phyloP scores from a whole-genome alignment of 2,329 filamentous ascomycete species.

The Dactylellina drechsleri region DNA sequence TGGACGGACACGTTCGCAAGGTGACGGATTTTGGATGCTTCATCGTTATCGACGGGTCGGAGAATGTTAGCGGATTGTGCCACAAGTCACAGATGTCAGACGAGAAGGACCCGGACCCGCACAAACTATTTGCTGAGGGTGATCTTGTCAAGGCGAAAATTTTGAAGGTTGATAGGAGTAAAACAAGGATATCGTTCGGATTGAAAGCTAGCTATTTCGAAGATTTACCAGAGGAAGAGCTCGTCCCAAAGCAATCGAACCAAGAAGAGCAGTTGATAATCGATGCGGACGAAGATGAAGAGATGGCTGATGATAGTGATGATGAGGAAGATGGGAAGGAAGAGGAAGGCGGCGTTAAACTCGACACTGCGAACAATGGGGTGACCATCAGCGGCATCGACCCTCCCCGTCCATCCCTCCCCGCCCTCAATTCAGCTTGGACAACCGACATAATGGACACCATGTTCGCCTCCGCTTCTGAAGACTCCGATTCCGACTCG shows the following conservation, averaged over 20 bases:
- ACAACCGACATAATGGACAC: constrained; percentile 69
- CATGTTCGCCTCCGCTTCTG: constrained; percentile 66
- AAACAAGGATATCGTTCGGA: constrained; percentile 85
- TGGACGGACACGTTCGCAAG: constrained; percentile 91
- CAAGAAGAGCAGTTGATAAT: constrained; percentile 58
- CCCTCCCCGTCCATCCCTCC: constrained; percentile 65
- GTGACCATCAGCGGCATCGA: constrained; percentile 57
- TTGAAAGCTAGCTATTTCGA: constrained; percentile 93
- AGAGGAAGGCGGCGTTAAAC: constrained; percentile 61
- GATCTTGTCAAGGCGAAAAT: constrained; percentile 94
- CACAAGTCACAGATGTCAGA: constrained; percentile 94
- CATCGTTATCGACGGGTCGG: constrained; percentile 85
- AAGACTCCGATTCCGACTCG: constrained; percentile 66
- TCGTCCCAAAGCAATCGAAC: constrained; percentile 62
- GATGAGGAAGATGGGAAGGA: constrained; percentile 64
- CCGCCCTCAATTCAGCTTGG: constrained; percentile 80
- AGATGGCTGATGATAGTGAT: constrained; percentile 61
- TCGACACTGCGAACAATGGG: constrained; percentile 59
- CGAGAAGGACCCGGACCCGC: constrained; percentile 81
- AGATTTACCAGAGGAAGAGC: constrained; percentile 68
- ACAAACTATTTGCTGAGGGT: constrained; percentile 86
- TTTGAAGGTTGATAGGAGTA: constrained; percentile 77
- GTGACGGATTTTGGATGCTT: constrained; percentile 96
- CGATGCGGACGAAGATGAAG: constrained; percentile 63
- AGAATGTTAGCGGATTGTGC: constrained; percentile 90